These are phyloP conservation scores for Pseudocercospora crystallina DNA, from an alignment of 2,329 filamentous ascomycete genomes.

Conservation along the genomic window DNA sequence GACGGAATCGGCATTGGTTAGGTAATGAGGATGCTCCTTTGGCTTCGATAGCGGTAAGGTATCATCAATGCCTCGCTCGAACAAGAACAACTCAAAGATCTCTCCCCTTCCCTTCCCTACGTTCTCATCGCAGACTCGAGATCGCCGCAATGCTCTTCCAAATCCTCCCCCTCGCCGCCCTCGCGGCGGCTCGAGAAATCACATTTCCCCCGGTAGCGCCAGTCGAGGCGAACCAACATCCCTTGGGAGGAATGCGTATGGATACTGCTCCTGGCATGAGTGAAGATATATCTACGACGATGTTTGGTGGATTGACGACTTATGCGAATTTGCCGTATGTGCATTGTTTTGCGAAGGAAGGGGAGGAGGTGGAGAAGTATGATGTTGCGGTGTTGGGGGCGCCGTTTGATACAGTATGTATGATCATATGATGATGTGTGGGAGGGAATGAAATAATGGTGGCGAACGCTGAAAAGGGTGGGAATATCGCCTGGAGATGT, in stretches of 20 bases:
- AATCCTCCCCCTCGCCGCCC: background rate
- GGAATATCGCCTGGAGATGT: too few relatives aligned
- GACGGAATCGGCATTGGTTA: conserved; percentile 3
- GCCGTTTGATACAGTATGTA: conserved; percentile 49
- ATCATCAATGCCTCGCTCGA: background rate
- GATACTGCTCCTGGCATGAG: conserved; percentile 10
- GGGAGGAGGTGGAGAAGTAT: conserved; percentile 42
- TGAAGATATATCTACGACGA: conserved; percentile 25
- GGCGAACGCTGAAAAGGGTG: too few relatives aligned
- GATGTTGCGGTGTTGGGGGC: conserved; percentile 53
- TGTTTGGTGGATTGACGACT: conserved; percentile 47
- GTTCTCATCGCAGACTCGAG: too few relatives aligned
- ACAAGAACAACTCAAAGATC: too few relatives aligned
- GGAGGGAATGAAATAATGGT: too few relatives aligned
- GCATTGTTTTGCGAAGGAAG: conserved; percentile 41
- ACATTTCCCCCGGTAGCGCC: conserved; percentile 43
- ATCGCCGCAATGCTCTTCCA: background rate
- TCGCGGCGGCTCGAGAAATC: conserved; percentile 40
- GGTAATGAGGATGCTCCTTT: background rate
- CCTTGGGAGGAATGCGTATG: conserved; percentile 27
- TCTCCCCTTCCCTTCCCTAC: too few relatives aligned
- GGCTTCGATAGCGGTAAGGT: background rate
- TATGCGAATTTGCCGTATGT: conserved; percentile 52
- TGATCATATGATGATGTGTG: background rate
- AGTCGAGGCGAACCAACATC: conserved; percentile 30